Evolutionary conservation across 2,329 filamentous ascomycete genomes (phyloP), one percentile per base, ranked within the genome.

Genomic region (Anisogramma anomala): DNA sequence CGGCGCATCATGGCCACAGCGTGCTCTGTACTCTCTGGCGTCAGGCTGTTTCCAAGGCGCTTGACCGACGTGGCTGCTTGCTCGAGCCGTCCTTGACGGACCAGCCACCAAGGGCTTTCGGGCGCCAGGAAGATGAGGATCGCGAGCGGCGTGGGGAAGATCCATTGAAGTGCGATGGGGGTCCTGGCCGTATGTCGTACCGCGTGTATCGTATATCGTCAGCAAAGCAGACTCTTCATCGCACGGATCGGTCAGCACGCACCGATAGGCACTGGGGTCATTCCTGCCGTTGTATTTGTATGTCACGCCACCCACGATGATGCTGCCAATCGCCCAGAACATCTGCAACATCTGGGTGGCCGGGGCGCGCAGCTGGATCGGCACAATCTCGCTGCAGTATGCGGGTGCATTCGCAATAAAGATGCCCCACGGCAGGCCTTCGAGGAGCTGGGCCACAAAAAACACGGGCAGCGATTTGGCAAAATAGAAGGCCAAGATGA

Each of bases 331-430:
- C 14, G 74, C 69, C 74, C 74, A 79, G 61, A 73, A 75, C 73
- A 79, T 78, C 59, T 79, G 75, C 57, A 79, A 51, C 68, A 74
- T 79, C 58, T 74, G 69, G 2, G 75, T 79, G 4, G 66, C 67
- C 15, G 72, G 68, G 39, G 69, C 75, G 55, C 74, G 60, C 41
- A 80, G 58, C 52, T 61, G 60, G 39, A 79, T 65, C 1, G 75
- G 75, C 3, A 76, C 72, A 42, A 80, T 75, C 55, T 80, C 76
- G 52, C 59, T 60, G 57, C 68, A 74, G 61, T 79, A 80, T 6
- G 76, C 75, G 1, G 76, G 76, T 4, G 75, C 68, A 53, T 78
- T 78, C 54, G 75, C 74, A 49, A 78, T 76, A 56, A 80, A 80
- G 52, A 80, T 69, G 19, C 76, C 76, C 76, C 76, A 80, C 2